Conservation (phyloP, 139 green algal genomes). For the Yamagishiella unicocca region DNA sequence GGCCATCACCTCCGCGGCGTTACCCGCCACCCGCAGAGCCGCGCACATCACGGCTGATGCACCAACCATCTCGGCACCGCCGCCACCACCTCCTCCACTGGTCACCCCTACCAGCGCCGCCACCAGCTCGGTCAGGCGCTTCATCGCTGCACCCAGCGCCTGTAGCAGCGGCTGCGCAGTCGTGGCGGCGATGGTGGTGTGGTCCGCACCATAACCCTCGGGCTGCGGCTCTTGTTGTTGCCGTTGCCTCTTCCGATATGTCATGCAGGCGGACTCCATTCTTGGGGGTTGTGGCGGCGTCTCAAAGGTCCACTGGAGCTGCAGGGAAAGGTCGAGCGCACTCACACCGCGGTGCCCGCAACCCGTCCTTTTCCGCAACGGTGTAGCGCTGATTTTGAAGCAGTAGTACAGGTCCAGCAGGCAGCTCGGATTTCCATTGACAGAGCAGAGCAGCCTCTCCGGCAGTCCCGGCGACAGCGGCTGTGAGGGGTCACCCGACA, state of each 20-base stretch:
- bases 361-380: no score
- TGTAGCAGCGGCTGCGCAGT: background rate
- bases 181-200: background rate
- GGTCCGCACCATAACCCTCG: background rate
- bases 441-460: background rate
- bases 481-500: background rate
- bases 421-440: no score
- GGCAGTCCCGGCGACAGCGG: background rate
- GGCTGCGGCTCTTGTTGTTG: no score
- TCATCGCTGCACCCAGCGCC: background rate
- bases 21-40: background rate
- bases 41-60: background rate
- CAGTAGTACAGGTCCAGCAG: background rate
- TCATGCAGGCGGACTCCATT: background rate
- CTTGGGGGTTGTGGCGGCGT: background rate
- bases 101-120: background rate
- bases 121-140: background rate
- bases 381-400: background rate
- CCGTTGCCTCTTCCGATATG: background rate
- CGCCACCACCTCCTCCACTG: background rate
- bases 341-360: background rate
- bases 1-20: background rate
- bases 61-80: background rate
- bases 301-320: background rate
- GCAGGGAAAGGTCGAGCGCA: background rate